Evolutionary conservation across 202 grass and related monocot genomes (phyloP), one percentile per base, ranked within the genome.

Genomic region (Musa balbisiana): DNA sequence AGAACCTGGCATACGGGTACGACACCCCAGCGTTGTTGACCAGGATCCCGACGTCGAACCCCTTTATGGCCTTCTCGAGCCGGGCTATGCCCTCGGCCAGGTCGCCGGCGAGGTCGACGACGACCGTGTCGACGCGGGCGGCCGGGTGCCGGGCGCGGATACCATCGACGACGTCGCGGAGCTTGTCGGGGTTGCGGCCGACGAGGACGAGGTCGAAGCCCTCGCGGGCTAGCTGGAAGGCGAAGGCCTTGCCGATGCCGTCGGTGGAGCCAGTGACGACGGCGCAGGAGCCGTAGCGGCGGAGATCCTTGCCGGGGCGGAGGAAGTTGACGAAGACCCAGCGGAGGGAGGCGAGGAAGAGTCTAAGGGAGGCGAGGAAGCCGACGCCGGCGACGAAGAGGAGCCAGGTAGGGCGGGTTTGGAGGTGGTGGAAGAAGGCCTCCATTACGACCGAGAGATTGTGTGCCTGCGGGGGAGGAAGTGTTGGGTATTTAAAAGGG

Each of bases 211-310:
- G 85, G 51, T 84, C 68, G 74, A 92, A 84, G 13, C 87, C 87
- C 8, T 80, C 74, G 9, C 81, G 83, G 4, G 89, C 92, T 26
- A 96, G 82, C 66, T 84, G 89, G 85, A 86, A 92, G 10, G 92
- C 86, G 73, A 92, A 81, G 81, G 92, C 89, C 53, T 76, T 85
- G 71, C 89, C 92, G 79, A 96, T 96, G 20, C 92, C 92, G 66
- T 96, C 92, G 25, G 87, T 92, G 73, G 85, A 78, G 55, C 92
- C 92, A 10, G 92, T 96, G 81, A 96, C 89, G 52, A 96, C 85
- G 27, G 89, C 92, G 89, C 92, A 96, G 52, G 87, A 64, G 21
- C 92, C 89, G 85, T 96, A 96, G 60, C 89, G 87, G 74, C 87
- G 83, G 25, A 96, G 83, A 56, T 80, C 83, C 85, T 92, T 96